Conservation (phyloP, 352 stramenopile species). For the Aphanomyces cochlioides region DNA sequence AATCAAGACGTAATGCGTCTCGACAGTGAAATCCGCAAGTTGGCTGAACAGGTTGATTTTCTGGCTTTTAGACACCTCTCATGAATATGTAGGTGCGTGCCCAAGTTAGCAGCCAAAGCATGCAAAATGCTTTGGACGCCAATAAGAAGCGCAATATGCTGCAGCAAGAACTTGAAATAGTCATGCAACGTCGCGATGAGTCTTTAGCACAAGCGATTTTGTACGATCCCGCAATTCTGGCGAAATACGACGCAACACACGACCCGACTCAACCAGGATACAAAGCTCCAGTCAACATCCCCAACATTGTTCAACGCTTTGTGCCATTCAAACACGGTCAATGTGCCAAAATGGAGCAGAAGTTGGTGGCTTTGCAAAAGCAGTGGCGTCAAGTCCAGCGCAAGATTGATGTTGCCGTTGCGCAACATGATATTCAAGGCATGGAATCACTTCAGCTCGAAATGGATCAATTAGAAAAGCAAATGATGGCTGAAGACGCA, state of each 20-base stretch:
- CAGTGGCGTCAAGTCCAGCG: background rate
- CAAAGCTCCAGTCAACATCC: slow-evolving; percentile 8
- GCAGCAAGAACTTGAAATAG: slow-evolving; percentile 13
- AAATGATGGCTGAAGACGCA: slow-evolving; percentile 12
- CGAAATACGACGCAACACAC: slow-evolving; percentile 9
- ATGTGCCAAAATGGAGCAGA: slow-evolving; percentile 18
- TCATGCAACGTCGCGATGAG: slow-evolving; percentile 16
- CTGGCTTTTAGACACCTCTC: background rate
- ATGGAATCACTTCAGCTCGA: slow-evolving; percentile 1
- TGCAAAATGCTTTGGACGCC: slow-evolving; percentile 5
- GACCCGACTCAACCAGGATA: slow-evolving; percentile 16
- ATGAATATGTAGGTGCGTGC: no score
- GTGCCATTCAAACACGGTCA: slow-evolving; percentile 15
- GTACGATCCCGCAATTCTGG: background rate
- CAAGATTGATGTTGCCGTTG: background rate
- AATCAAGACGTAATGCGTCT: slow-evolving; percentile 14
- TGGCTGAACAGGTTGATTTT: slow-evolving; percentile 12
- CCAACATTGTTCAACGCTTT: slow-evolving; percentile 14
- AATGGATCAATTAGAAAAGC: background rate
- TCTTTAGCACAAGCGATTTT: slow-evolving; percentile 13
- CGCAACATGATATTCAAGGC: background rate
- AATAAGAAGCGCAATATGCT: slow-evolving; percentile 18
- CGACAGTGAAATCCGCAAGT: slow-evolving; percentile 18
- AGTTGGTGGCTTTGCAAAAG: slow-evolving; percentile 16
- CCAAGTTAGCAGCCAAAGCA: slow-evolving; percentile 7